Base-by-base conservation (phyloP, 495 filamentous ascomycete genomes). In the Venustampulla echinocandica region DNA sequence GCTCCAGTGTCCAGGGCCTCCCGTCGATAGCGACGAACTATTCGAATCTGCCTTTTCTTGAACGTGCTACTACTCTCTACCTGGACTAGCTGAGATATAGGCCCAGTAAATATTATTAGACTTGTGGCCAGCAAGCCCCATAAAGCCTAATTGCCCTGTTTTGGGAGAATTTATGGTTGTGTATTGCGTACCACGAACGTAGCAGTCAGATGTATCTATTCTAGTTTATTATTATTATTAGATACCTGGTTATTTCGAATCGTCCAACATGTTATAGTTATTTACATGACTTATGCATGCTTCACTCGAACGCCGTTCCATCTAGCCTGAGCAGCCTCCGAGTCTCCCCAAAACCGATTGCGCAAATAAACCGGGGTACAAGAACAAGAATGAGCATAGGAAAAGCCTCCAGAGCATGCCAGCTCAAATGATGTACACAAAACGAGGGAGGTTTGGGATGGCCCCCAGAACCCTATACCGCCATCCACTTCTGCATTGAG, bases 351-450 rank as follows among this genome's bases (percentile, higher is more conserved):
- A 40, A 9, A 17, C 37, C 18, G n/a, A 20, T 11, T 10, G 17
- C 11, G 10, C 37, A 11, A 40, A 7, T 10, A 37, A 17, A 20
- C 37, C 37, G n/a, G 7, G 22, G 17, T 17, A 6, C 18, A 22
- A 40, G 10, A 40, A 17, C 37, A 19, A 22, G 18, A 21, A 23
- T 10, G 20, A 23, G 22, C 4, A 40, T 10, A 21, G 18, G 5
- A n/a, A 22, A 6, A 40, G 22, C 37, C 37, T 10, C 9, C 17
- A 23, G 20, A 23, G 37, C 37, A 22, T 22, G 37, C 37, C 37
- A 21, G 37, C 15, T n/a, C 37, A 40, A 40, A 4, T n/a, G 22
- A 40, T 40, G 37, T 40, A 40, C 37, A 40, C 7, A 19, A 40
- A 30, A 40, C 15, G 37, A 5, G 22, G 22, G 7, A 23, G 10